Conservation (phyloP, 129 eudicot genomes). For the carrot (Daucus carota) region DNA sequence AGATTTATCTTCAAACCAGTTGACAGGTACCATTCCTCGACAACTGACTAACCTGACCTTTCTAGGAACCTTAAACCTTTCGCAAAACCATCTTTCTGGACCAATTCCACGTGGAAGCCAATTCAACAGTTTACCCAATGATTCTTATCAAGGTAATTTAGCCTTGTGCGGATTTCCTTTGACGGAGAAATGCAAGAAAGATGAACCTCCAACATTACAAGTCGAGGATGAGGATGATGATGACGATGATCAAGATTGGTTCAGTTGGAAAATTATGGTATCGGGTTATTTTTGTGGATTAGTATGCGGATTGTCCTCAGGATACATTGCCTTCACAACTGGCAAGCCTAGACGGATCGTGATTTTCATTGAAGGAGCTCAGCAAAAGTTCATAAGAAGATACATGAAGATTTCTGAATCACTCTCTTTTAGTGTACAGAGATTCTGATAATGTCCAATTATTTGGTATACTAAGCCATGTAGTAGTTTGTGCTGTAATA, state of each 20-base stretch:
- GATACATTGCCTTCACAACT: not conserved
- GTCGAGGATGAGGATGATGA: conserved; percentile 1
- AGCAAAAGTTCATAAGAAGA: not conserved
- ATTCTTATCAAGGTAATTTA: conserved; percentile 19
- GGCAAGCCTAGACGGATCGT: not conserved
- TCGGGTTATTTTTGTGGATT: conserved; percentile 2
- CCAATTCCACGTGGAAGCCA: conserved; percentile 31
- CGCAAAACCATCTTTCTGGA: conserved; percentile 29
- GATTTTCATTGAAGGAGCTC: not conserved
- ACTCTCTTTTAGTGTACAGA: not conserved
- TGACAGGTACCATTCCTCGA: conserved; percentile 26
- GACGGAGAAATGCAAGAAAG: conserved; percentile 20
- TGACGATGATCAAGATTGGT: conserved; percentile 22
- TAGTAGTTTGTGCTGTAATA: too few relatives aligned
- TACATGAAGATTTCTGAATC: not conserved
- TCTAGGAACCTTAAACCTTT: conserved; percentile 20
- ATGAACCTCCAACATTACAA: not conserved
- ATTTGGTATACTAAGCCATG: too few relatives aligned
- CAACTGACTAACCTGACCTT: conserved; percentile 19
- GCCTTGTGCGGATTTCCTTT: conserved; percentile 36
- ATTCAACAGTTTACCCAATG: conserved; percentile 20
- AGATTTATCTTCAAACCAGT: conserved; percentile 31
- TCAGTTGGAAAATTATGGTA: conserved; percentile 27
- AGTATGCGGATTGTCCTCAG: not conserved
- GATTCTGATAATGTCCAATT: not conserved